Conservation (phyloP, 495 filamentous ascomycete species). For the Pseudevernia furfuracea region DNA sequence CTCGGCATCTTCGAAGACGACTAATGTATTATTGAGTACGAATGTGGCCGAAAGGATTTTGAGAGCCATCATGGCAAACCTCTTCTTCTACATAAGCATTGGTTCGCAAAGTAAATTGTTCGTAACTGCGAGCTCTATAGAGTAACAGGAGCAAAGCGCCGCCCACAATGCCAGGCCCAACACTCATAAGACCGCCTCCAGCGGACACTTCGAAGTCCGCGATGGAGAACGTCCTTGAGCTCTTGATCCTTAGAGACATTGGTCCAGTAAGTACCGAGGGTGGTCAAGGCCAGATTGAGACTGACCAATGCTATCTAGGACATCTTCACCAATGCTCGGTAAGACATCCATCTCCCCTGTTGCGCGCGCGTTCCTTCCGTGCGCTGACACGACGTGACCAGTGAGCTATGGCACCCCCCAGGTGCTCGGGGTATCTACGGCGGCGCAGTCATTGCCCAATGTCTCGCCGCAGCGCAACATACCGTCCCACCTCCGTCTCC, state of each 20-base stretch:
- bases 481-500: slow-evolving; percentile 60
- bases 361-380: not conserved
- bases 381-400: slow-evolving; percentile 8
- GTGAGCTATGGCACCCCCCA: slow-evolving; percentile 72
- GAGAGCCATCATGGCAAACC: not conserved
- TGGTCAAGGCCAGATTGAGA: not conserved
- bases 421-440: slow-evolving; percentile 91
- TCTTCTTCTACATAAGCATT: not conserved
- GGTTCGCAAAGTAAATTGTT: not conserved
- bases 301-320: slow-evolving; percentile 41
- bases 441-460: slow-evolving; percentile 88
- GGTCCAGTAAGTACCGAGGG: slow-evolving; percentile 53
- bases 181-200: slow-evolving; percentile 69
- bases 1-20: slow-evolving; percentile 4
- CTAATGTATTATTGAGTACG: too few relatives aligned
- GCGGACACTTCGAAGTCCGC: slow-evolving; percentile 62
- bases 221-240: slow-evolving; percentile 83
- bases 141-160: too few relatives aligned
- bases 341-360: not conserved
- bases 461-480: slow-evolving; percentile 74
- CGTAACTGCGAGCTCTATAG: not conserved
- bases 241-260: slow-evolving; percentile 72
- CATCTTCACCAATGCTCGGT: slow-evolving; percentile 84
- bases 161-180: slow-evolving; percentile 34
- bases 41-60: not conserved